phyloP scores from a whole-genome alignment of 2,329 filamentous ascomycete genomes.

The Pochonia chlamydosporia region DNA sequence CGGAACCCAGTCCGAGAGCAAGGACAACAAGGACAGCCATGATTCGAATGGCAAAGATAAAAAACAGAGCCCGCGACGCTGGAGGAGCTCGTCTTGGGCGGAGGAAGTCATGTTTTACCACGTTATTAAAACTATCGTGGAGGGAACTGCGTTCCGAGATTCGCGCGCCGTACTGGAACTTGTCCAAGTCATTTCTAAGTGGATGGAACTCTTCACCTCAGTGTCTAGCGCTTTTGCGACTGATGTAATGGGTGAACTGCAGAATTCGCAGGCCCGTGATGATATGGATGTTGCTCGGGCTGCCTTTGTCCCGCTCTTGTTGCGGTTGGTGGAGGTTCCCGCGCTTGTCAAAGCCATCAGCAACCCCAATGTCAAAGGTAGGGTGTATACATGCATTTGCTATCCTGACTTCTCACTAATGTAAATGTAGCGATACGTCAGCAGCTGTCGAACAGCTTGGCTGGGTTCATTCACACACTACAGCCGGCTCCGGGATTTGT shows the following conservation, averaged over 20 bases:
- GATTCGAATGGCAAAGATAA: slow-evolving; percentile 9
- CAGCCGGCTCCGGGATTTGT: slow-evolving; percentile 50
- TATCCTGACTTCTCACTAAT: background rate
- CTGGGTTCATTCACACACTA: slow-evolving; percentile 50
- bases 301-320: slow-evolving; percentile 57
- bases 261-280: slow-evolving; percentile 39
- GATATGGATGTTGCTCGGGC: slow-evolving; percentile 57
- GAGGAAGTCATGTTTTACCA: slow-evolving; percentile 94
- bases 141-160: slow-evolving; percentile 42
- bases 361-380: slow-evolving; percentile 48
- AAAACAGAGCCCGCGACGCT: slow-evolving; percentile 29
- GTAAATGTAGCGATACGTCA: slow-evolving; percentile 43
- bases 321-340: slow-evolving; percentile 56
- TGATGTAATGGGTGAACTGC: slow-evolving; percentile 41
- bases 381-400: slow-evolving; percentile 3
- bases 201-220: slow-evolving; percentile 53
- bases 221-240: slow-evolving; percentile 42
- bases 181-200: slow-evolving; percentile 44
- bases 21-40: slow-evolving; percentile 3
- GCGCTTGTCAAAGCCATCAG: slow-evolving; percentile 48
- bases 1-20: slow-evolving; percentile 5
- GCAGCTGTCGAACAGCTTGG: slow-evolving; percentile 43
- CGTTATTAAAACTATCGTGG: slow-evolving; percentile 78
- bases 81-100: slow-evolving; percentile 52
- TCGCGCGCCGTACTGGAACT: slow-evolving; percentile 44